These are phyloP conservation scores for Cryptosporidium baileyi DNA, from an alignment of 169 alveolate genomes.

Conservation along the genomic window DNA sequence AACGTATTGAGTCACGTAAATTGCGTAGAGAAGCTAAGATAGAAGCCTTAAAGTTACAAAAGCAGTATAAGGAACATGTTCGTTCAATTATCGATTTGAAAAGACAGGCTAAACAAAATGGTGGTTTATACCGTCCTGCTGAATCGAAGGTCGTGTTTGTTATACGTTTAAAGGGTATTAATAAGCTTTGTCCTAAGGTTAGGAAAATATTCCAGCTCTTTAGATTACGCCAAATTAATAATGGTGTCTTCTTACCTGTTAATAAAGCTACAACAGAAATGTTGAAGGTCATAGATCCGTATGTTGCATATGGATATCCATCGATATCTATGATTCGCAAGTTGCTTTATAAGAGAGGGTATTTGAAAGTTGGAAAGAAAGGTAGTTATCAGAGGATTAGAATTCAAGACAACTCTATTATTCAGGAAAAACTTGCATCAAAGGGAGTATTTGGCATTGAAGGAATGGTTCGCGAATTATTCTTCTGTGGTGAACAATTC, in stretches of 20 bases:
- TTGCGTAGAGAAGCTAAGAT: conserved; percentile 59
- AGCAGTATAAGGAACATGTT: conserved; percentile 57
- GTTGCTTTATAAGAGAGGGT: conserved; percentile 98
- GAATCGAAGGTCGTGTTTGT: conserved; percentile 95
- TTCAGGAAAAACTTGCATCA: conserved; percentile 85
- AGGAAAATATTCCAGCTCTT: conserved; percentile 93
- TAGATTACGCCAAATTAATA: conserved; percentile 97
- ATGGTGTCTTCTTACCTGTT: conserved; percentile 94
- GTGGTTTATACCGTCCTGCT: conserved; percentile 85
- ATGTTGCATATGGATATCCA: conserved; percentile 98
- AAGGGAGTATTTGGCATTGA: conserved; percentile 91
- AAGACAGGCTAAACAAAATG: conserved; percentile 80
- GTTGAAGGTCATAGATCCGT: conserved; percentile 96
- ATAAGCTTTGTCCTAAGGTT: conserved; percentile 96
- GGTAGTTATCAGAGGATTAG: conserved; percentile 90
- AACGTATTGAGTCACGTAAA: neutral
- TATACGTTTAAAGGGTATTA: conserved; percentile 95
- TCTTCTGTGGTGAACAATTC: conserved; percentile 98
- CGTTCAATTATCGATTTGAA: conserved; percentile 27
- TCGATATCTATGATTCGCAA: conserved; percentile 91
- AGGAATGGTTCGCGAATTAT: conserved; percentile 97
- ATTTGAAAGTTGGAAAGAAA: conserved; percentile 80
- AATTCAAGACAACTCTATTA: conserved; percentile 85
- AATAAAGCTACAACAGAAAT: conserved; percentile 98
- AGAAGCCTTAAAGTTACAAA: conserved; percentile 41